Conservation (phyloP, 2,329 filamentous ascomycete species). For the Coniochaeta sp. region DNA sequence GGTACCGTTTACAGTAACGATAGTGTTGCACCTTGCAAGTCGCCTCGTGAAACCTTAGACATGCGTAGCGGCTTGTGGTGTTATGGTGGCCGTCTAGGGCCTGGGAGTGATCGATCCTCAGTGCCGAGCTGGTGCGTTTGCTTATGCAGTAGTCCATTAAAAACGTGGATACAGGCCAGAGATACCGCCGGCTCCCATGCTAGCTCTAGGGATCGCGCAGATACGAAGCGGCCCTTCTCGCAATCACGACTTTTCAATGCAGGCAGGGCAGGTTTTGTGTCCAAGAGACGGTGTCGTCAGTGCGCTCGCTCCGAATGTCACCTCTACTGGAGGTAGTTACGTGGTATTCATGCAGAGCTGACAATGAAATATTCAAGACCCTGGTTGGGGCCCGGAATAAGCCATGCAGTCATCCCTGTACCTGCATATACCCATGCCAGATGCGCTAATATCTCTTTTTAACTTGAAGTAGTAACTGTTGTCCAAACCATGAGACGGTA, state of each 20-base stretch:
- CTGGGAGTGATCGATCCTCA: neutral
- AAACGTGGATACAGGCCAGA: neutral
- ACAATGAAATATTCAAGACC: neutral
- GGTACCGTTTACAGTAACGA: too few species aligned
- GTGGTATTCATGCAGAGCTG: neutral
- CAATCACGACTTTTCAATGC: neutral
- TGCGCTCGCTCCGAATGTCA: neutral
- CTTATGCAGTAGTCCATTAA: too few species aligned
- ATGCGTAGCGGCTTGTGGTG: too few species aligned
- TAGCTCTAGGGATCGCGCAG: neutral
- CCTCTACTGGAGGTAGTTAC: neutral
- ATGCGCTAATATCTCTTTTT: neutral
- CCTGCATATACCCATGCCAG: neutral
- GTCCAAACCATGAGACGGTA: neutral
- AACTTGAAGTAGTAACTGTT: neutral
- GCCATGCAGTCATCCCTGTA: neutral
- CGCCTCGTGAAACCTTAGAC: too few species aligned
- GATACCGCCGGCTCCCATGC: neutral
- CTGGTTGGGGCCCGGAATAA: neutral
- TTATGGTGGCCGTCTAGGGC: too few species aligned
- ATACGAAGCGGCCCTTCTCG: neutral
- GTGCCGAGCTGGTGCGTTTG: neutral
- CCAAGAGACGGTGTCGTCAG: neutral
- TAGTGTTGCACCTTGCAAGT: too few species aligned
- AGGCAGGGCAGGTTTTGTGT: neutral